phyloP scores from a whole-genome alignment of 371 early-diverging fungal genomes.

The Sporodiniella umbellata region DNA sequence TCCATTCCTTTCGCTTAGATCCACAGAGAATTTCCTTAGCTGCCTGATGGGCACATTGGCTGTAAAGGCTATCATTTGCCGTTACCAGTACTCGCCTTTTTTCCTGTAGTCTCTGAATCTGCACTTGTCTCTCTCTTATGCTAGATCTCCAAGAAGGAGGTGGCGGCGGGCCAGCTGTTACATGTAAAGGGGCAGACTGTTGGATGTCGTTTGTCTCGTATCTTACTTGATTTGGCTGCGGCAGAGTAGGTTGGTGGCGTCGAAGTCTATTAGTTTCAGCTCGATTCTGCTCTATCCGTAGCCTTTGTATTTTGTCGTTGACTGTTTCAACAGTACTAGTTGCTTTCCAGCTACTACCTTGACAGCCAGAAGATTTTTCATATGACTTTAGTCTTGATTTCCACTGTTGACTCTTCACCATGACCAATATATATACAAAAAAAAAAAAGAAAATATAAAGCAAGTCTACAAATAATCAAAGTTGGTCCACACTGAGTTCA shows the following conservation, averaged over 20 bases:
- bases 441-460: background rate
- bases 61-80: background rate
- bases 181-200: background rate
- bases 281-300: constrained; percentile 3
- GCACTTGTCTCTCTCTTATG: background rate
- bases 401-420: constrained; percentile 3
- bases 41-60: constrained; percentile 1
- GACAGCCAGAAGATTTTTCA: background rate
- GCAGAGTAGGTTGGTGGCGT: background rate
- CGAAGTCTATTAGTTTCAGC: background rate
- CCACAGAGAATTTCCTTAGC: background rate
- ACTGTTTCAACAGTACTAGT: constrained; percentile 1
- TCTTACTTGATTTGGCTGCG: background rate
- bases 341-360: background rate
- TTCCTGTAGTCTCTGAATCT: background rate
- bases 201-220: background rate
- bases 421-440: background rate
- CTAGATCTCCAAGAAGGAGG: constrained; percentile 4
- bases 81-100: background rate
- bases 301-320: constrained; percentile 3
- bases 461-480: no score
- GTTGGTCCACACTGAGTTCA: background rate
- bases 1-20: background rate
- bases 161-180: background rate
- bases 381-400: constrained; percentile 3